Evolutionary conservation across 2,329 filamentous ascomycete genomes (phyloP).

Genomic region (Nigrospora osmanthi): DNA sequence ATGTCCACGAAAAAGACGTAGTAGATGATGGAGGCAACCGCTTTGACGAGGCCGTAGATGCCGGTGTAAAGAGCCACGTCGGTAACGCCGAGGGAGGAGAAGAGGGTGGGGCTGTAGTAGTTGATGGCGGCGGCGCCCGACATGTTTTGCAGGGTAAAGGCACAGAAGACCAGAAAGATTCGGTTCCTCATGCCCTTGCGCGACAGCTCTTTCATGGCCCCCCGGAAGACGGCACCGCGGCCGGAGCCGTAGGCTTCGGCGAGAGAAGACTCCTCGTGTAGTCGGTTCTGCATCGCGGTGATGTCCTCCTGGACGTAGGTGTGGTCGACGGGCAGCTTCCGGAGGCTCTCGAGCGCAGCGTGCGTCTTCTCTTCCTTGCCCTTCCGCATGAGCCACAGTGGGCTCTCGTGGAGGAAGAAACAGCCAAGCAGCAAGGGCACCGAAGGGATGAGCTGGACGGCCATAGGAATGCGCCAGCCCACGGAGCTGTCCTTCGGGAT

Average conservation of each 20-base stretch:
- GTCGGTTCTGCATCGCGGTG: slow-evolving; percentile 30
- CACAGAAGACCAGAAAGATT: slow-evolving; percentile 25
- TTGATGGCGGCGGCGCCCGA: slow-evolving; percentile 34
- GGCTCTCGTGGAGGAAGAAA: slow-evolving; percentile 32
- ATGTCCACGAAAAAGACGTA: slow-evolving; percentile 30
- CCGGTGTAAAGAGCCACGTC: slow-evolving; percentile 38
- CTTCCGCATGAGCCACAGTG: slow-evolving; percentile 33
- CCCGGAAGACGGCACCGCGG: slow-evolving; percentile 23
- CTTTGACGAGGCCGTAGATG: slow-evolving; percentile 40
- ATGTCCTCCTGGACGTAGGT: slow-evolving; percentile 38
- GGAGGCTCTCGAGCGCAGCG: slow-evolving; percentile 30
- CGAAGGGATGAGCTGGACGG: slow-evolving; percentile 35
- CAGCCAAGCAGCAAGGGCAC: slow-evolving; percentile 33
- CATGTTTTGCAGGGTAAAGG: slow-evolving; percentile 31
- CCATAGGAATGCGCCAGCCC: slow-evolving; percentile 42
- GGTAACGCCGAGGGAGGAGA: slow-evolving; percentile 35
- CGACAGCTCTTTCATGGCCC: slow-evolving; percentile 24
- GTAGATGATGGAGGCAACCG: slow-evolving; percentile 31
- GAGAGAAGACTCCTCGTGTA: slow-evolving; percentile 24
- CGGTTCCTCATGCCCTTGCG: slow-evolving; percentile 33
- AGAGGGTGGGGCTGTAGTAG: slow-evolving; percentile 33
- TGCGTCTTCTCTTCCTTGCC: slow-evolving; percentile 29
- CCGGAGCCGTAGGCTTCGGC: slow-evolving; percentile 23
- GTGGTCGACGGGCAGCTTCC: slow-evolving; percentile 33
- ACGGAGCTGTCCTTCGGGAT: slow-evolving; percentile 22